Evolutionary conservation across 257 asterid species (phyloP), one percentile per base, ranked within the genome.

Genomic region (Scutellaria galericulata): DNA sequence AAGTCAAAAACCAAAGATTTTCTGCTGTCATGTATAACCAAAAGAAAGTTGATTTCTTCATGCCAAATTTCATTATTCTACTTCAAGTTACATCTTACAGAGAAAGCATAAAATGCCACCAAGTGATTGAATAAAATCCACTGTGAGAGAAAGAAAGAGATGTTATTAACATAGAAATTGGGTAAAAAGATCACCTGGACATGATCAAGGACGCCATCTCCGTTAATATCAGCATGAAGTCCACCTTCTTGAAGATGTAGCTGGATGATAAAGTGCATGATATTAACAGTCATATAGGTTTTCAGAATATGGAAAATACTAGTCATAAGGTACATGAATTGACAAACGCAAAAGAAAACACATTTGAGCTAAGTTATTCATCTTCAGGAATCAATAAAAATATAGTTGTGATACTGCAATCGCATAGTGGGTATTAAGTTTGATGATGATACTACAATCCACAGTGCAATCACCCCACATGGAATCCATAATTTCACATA

Each of bases 191-290:
- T 79, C 78, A 92, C 99, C 98, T 95, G 99, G 74, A 95, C 98
- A 86, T 95, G 99, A 81, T 95, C 99, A 54, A 95, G 82, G 77
- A 95, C 99, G 39, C 98, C 98, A 74, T 92, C 99, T 50, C 99
- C 98, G 80, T 95, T 95, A 66, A 95, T 83, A 84, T 95, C 98
- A 73, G 97, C 98, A 88, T 95, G 98, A 77, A 95, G 98, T 69
- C 99, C 99, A 69, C 98, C 96, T 83, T 90, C 98, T 87, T 87
- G 98, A 80, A 95, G 99, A 83, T 95, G 99, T 74, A 95, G 92
- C 99, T 95, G 89, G 40, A 79, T 53, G 69, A 70, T 77, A 65
- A 69, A 50, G 53, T 37, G 70, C 42, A 75, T 41, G 81, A 61
- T 57, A 54, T 80, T 74, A 65, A 68, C 37, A 1, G 47, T 67